Evolutionary conservation across 352 stramenopile species (phyloP), one percentile per base, ranked within the genome.

Genomic region (Phytophthora hybrid): DNA sequence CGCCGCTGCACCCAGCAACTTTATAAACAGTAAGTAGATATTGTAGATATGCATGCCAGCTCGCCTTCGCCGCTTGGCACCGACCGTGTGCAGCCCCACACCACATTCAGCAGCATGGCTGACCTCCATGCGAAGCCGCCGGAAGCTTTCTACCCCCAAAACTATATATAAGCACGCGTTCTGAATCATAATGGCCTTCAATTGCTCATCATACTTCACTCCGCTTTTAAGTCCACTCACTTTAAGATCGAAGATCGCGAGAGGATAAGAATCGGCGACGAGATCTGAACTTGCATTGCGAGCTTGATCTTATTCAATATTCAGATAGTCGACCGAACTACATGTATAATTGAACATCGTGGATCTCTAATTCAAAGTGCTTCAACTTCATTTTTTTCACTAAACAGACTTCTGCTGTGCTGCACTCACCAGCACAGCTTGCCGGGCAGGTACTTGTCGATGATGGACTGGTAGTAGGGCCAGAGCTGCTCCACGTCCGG

Each of bases 391-490:
- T 26, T 26, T 26, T 26, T 26, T 26, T 26, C 34, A 41, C 34
- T 41, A 41, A 41, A 13, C 37, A 44, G 11, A 5, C 37, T 44
- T 44, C 37, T 11, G 37, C 11, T 44, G 11, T 8, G 11, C 34
- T 41, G 8, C 14, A 23, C 16, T 78, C 78, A 95, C 90, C 90
- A 97, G 31, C 66, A 82, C 3, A 97, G 77, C 67, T 93, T 86
- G 31, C 83, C 84, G 10, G 87, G 87, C 51, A 92, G 75, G 74
- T 97, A 98, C 74, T 98, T 98, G 74, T 98, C 90, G 49, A 98
- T 94, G 66, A 98, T 83, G 26, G 71, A 78, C 66, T 94, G 81
- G 79, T 98, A 98, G 78, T 98, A 98, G 3, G 91, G 93, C 93
- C 92, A 98, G 54, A 98, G 84, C 73, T 90, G 73, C 66, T 94